Evolutionary conservation across 768 basidiomycete genomes (phyloP), one percentile per base, ranked within the genome.

Genomic region (Saitozyma podzolica): DNA sequence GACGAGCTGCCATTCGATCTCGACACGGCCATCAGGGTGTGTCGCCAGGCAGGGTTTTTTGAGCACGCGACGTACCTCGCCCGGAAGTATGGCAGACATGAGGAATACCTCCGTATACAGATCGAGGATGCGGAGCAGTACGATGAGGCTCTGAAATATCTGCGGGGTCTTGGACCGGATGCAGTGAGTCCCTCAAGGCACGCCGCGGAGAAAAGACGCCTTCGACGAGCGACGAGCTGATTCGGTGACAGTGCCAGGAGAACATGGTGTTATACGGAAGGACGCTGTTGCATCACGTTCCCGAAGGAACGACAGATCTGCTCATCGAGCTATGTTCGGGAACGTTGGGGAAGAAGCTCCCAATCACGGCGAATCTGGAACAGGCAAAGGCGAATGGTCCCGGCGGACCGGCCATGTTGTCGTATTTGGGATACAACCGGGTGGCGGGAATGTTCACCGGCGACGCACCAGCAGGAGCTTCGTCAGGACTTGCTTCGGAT

Each of bases 21-120:
- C 49, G 92, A 95, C 64, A 99, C 96, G 0, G 96, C 93, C 0
- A 97, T 99, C 57, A 86, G 92, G 3, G 95, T 98, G 39, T 97
- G 94, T 72, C 85, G 96, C 37, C 95, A 98, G 78, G 95, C 93
- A 1, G 92, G 92, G 0, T 98, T 95, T 78, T 96, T 91, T 70
- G 89, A 93, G 59, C 95, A 98, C 74, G 95, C 95, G 0, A 86
- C 87, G 0, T 98, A 94, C 75, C 84, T 99, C 14, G 95, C 96
- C 17, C 87, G 87, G 81, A 91, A 91, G 75, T 98, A 92, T 78
- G 87, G 88, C 40, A 81, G 90, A 19, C 92, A 97, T 68, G 92
- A 94, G 70, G 95, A 97, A 68, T 97, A 92, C 78, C 79, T 99
- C 47, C 83, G 91, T 61, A 94, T 98, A 53, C 89, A 93, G 79